Conservation (phyloP, 2,329 filamentous ascomycete species). For the Aspergillus puulaauensis region DNA sequence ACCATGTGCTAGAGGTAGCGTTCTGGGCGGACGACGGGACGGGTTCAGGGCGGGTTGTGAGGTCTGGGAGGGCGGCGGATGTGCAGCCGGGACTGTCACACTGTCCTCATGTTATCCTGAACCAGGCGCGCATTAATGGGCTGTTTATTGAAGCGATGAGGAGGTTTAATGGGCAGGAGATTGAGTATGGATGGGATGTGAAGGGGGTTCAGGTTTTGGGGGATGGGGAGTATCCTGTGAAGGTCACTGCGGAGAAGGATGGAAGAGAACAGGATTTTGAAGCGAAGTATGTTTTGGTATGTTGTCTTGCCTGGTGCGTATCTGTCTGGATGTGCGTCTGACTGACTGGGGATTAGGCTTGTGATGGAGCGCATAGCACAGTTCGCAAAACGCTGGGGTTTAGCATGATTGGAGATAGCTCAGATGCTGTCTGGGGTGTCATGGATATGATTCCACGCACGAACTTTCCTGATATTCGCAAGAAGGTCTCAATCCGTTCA, state of each 20-base stretch:
- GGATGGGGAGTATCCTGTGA: conserved; percentile 50
- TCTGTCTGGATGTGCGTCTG: not conserved
- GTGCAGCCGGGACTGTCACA: conserved; percentile 54
- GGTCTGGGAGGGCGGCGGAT: conserved; percentile 54
- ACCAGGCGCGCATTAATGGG: conserved; percentile 56
- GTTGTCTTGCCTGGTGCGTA: conserved; percentile 17
- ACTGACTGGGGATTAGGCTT: conserved; percentile 35
- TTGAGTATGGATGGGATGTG: conserved; percentile 58
- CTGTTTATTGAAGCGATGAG: conserved; percentile 55
- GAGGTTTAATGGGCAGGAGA: conserved; percentile 40
- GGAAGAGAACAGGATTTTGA: conserved; percentile 43
- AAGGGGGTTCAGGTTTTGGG: conserved; percentile 52
- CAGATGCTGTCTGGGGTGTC: conserved; percentile 58
- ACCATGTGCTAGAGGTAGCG: conserved; percentile 57
- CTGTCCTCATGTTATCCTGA: conserved; percentile 58
- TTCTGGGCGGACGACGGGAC: conserved; percentile 51
- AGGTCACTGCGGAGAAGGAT: conserved; percentile 45
- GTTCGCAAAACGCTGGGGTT: conserved; percentile 42
- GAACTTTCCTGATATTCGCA: conserved; percentile 52
- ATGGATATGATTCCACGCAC: conserved; percentile 54
- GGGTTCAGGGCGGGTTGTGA: conserved; percentile 27
- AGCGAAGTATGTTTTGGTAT: conserved; percentile 55
- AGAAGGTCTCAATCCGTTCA: conserved; percentile 51
- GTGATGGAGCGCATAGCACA: conserved; percentile 48
- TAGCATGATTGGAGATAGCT: conserved; percentile 61